Percentiles rank a stretch among this genome's conserved stretches.
phyloP scores from a whole-genome alignment of 1,139 yeast species.

The Kurtzmaniella quercitrusa region DNA sequence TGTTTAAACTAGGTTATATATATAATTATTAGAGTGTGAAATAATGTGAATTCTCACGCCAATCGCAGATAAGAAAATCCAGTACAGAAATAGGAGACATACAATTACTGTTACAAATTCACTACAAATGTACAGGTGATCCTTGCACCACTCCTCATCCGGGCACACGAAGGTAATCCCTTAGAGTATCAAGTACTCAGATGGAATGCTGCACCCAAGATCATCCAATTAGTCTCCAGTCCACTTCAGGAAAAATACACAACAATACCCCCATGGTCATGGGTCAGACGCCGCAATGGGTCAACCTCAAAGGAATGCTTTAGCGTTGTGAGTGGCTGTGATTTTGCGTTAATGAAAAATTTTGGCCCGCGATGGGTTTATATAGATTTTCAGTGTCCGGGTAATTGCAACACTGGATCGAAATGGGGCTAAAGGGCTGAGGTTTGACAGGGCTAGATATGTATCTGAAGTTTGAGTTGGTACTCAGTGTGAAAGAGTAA shows the following conservation, averaged over 20 bases:
- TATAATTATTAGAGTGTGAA: too few species aligned
- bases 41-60: too few species aligned
- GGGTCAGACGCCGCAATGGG: conserved; percentile 73
- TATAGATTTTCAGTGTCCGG: neutral
- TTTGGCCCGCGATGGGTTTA: neutral
- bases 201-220: conserved; percentile 86
- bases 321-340: conserved; percentile 65
- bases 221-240: conserved; percentile 63
- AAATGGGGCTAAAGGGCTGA: neutral
- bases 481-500: too few species aligned
- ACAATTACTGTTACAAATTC: neutral
- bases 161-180: conserved; percentile 84
- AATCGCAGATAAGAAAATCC: too few species aligned
- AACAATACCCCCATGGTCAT: conserved; percentile 66
- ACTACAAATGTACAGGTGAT: conserved; percentile 51
- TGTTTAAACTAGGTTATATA: too few species aligned
- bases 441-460: too few species aligned
- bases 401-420: too few species aligned
- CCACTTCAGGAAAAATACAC: conserved; percentile 37
- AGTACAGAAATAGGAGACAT: neutral
- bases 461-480: too few species aligned
- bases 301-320: conserved; percentile 76
- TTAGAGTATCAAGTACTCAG: conserved; percentile 49
- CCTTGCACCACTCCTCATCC: conserved; percentile 80
- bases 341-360: conserved; percentile 39